Conservation (phyloP, 805 yeast species). For the Candida chilensis region DNA sequence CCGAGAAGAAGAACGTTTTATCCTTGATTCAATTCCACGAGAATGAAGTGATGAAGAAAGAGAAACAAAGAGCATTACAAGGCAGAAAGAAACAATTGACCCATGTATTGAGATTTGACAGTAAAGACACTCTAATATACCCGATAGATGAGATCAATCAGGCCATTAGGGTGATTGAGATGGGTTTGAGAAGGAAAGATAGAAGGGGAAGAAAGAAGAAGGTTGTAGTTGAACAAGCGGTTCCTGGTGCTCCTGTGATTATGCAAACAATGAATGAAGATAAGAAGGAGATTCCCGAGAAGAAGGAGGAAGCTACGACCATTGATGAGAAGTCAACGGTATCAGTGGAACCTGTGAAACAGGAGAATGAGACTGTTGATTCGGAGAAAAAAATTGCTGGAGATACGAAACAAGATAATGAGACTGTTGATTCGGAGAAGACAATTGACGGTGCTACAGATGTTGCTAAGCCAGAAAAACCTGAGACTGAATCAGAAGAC, state of each 20-base stretch:
- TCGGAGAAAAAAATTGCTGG: constrained; percentile 2
- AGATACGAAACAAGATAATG: constrained; percentile 5
- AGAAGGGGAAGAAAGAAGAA: constrained; percentile 36
- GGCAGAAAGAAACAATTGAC: constrained; percentile 51
- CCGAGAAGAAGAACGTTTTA: constrained; percentile 67
- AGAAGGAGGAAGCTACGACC: no score
- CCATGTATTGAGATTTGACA: constrained; percentile 45
- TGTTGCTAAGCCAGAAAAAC: no score
- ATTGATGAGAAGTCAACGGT: no score
- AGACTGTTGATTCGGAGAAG: constrained; percentile 1
- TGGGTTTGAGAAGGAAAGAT: constrained; percentile 26
- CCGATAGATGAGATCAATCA: constrained; percentile 57
- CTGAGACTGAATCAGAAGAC: no score
- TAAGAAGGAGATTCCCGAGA: constrained; percentile 11
- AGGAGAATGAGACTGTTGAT: constrained; percentile 2
- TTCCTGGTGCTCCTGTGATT: constrained; percentile 24
- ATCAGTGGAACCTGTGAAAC: no score
- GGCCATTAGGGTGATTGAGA: constrained; percentile 28
- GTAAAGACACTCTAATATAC: constrained; percentile 44
- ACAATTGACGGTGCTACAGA: constrained; percentile 5
- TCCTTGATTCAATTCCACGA: constrained; percentile 75
- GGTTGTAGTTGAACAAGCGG: constrained; percentile 17
- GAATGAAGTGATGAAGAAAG: constrained; percentile 75
- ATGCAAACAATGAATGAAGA: constrained; percentile 14
- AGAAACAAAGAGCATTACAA: constrained; percentile 65